Percentiles rank a stretch among this genome's conserved stretches.
Conservation (phyloP, 495 filamentous ascomycete species). For the Tuber melanosporum region DNA sequence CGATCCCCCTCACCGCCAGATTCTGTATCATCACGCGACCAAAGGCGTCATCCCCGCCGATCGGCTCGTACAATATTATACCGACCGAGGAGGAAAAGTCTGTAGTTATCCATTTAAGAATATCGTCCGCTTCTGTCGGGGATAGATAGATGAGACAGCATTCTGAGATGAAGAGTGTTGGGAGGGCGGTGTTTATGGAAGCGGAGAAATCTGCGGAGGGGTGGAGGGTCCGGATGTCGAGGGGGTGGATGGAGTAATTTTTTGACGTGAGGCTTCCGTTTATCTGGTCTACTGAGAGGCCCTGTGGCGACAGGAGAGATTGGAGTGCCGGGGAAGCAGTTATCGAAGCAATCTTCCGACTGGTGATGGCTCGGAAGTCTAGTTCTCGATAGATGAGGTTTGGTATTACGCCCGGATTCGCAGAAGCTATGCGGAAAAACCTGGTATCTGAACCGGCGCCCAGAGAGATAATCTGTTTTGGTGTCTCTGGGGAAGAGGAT, state of each 20-base stretch:
- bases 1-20: constrained; percentile 74
- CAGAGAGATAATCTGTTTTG: constrained; percentile 82
- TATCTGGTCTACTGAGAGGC: constrained; percentile 20
- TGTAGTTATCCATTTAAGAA: constrained; percentile 62
- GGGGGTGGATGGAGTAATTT: constrained; percentile 66
- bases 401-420: constrained; percentile 33
- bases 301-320: constrained; percentile 12
- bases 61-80: constrained; percentile 81
- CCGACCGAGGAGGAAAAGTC: constrained; percentile 52
- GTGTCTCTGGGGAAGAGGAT: constrained; percentile 34
- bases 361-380: constrained; percentile 73
- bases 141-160: constrained; percentile 89
- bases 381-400: constrained; percentile 80
- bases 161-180: constrained; percentile 83
- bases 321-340: constrained; percentile 41
- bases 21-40: constrained; percentile 87
- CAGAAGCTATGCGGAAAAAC: constrained; percentile 59
- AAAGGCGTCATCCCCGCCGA: constrained; percentile 74
- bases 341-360: constrained; percentile 52
- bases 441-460: constrained; percentile 93
- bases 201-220: constrained; percentile 34
- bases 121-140: constrained; percentile 52
- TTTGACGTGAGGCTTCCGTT: constrained; percentile 37
- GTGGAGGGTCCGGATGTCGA: constrained; percentile 67
- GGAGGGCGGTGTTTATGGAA: constrained; percentile 51